Conservation (phyloP, 1,284 basidiomycete species). For the Agroathelia rolfsii region DNA sequence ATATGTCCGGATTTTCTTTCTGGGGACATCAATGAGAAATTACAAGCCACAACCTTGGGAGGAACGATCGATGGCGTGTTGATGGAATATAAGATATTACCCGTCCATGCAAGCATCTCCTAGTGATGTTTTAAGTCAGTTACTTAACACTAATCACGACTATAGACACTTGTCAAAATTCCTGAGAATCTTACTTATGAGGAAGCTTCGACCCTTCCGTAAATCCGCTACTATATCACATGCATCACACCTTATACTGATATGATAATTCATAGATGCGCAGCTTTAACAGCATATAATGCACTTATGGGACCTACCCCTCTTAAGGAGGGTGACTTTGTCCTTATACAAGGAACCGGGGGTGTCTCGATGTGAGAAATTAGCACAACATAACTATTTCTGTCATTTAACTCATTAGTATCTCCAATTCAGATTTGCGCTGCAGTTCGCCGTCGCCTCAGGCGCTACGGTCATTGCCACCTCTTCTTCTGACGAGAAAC, state of each 20-base stretch:
- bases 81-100: conserved; percentile 40
- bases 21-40: conserved; percentile 26
- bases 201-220: conserved; percentile 40
- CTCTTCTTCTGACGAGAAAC: conserved; percentile 28
- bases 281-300: conserved; percentile 26
- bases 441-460: conserved; percentile 24
- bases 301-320: conserved; percentile 19
- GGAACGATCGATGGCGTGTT: conserved; percentile 44
- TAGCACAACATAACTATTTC: too few relatives aligned
- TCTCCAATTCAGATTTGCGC: conserved; percentile 12
- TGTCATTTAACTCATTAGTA: not conserved
- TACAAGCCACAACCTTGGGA: conserved; percentile 30
- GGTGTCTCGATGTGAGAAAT: conserved; percentile 23
- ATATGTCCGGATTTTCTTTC: conserved; percentile 31
- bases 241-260: too few relatives aligned
- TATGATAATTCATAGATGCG: conserved; percentile 13
- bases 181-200: conserved; percentile 39
- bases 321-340: conserved; percentile 14
- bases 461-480: conserved; percentile 29
- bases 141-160: too few relatives aligned
- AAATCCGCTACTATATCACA: too few relatives aligned
- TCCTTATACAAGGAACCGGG: conserved; percentile 25
- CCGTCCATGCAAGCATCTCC: conserved; percentile 27
- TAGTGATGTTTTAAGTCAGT: conserved; percentile 3
- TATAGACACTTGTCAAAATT: conserved; percentile 33